Evolutionary conservation across 345 rosid genomes (phyloP).

Genomic region (Rhodamnia argentea): DNA sequence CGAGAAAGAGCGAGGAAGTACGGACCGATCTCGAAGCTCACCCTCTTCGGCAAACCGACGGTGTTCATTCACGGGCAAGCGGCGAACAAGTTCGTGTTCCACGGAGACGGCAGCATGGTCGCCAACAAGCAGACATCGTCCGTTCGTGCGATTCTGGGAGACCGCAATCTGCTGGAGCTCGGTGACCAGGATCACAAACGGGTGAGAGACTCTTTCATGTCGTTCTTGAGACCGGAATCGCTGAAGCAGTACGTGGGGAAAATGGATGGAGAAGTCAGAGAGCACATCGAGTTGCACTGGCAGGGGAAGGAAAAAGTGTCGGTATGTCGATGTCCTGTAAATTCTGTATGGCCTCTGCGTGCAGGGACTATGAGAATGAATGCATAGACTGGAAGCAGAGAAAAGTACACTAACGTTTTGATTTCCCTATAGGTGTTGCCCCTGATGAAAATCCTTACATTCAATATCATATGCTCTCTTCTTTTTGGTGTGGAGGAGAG

Average conservation of each 20-base stretch:
- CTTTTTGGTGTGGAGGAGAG: conserved; percentile 17
- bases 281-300: conserved; percentile 20
- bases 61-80: conserved; percentile 25
- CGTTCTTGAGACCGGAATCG: conserved; percentile 19
- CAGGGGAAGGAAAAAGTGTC: conserved; percentile 12
- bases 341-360: background rate
- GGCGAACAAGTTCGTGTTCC: conserved; percentile 21
- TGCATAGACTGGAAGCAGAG: too few relatives aligned
- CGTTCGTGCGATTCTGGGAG: conserved; percentile 7
- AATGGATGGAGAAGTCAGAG: conserved; percentile 21
- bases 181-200: conserved; percentile 22
- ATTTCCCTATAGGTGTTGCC: conserved; percentile 11
- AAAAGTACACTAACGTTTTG: background rate
- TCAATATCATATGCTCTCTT: conserved; percentile 15
- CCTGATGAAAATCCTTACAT: conserved; percentile 26
- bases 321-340: background rate
- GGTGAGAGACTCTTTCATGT: conserved; percentile 14
- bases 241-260: conserved; percentile 17
- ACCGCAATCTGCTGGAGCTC: conserved; percentile 13
- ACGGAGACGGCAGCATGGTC: background rate
- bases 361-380: background rate
- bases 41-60: conserved; percentile 8
- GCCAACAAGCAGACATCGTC: conserved; percentile 6
- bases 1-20: conserved; percentile 12
- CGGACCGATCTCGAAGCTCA: conserved; percentile 27